Percentiles rank a stretch among this genome's conserved stretches.
phyloP scores from a whole-genome alignment of 768 basidiomycete species.

The Tulasnella sp. region DNA sequence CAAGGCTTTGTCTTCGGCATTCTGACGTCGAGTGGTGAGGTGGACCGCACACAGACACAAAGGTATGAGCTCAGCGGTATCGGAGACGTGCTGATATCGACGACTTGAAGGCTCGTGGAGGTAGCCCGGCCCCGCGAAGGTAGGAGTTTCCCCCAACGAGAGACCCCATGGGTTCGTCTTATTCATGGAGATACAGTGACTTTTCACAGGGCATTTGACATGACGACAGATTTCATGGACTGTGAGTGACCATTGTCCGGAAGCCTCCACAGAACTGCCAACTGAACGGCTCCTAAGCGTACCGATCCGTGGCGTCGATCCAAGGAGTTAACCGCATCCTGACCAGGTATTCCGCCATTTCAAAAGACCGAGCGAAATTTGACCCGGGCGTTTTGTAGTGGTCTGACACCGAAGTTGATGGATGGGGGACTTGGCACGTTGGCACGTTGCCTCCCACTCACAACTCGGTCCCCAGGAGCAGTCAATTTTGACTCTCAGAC shows the following conservation, averaged over 20 bases:
- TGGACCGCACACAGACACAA: slow-evolving; percentile 51
- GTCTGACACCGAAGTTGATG: neutral
- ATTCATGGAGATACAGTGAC: slow-evolving; percentile 42
- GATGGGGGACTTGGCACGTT: neutral
- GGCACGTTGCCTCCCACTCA: neutral
- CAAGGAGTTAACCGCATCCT: slow-evolving; percentile 70
- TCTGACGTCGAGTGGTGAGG: slow-evolving; percentile 25
- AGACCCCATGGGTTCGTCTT: neutral
- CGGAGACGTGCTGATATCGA: neutral
- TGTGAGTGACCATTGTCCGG: slow-evolving; percentile 37
- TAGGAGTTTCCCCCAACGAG: slow-evolving; percentile 24
- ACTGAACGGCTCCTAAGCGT: slow-evolving; percentile 30
- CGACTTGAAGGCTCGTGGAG: slow-evolving; percentile 42
- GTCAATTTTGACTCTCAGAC: neutral
- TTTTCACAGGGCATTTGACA: slow-evolving; percentile 74
- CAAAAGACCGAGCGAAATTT: neutral
- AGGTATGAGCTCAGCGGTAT: slow-evolving; percentile 35
- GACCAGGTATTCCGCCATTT: slow-evolving; percentile 51
- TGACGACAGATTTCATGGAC: slow-evolving; percentile 42
- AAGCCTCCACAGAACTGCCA: neutral
- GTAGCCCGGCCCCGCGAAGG: slow-evolving; percentile 58
- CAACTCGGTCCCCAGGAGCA: neutral
- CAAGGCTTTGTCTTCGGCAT: slow-evolving; percentile 30
- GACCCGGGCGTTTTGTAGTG: neutral
- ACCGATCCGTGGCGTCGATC: slow-evolving; percentile 41